phyloP scores from a whole-genome alignment of 2,329 filamentous ascomycete genomes.

The Mycocentrospora acerina region DNA sequence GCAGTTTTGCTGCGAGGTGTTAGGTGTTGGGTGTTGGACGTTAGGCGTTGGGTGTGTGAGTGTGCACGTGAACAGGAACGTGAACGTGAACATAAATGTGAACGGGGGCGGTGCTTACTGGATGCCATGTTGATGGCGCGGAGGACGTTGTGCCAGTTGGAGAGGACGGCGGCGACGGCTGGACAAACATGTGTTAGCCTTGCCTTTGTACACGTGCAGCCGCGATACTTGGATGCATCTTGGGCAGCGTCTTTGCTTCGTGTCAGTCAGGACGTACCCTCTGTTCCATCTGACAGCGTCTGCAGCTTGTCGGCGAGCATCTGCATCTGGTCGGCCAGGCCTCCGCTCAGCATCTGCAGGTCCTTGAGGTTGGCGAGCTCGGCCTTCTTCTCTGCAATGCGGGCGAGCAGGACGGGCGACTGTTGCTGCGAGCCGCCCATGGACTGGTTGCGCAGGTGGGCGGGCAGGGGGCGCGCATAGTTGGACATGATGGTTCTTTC shows the following conservation, averaged over 20 bases:
- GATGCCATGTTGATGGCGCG: slow-evolving; percentile 85
- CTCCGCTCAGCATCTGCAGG: slow-evolving; percentile 75
- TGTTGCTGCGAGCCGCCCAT: slow-evolving; percentile 53
- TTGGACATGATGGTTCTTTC: slow-evolving; percentile 39
- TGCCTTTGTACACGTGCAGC: background rate
- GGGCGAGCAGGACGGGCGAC: slow-evolving; percentile 69
- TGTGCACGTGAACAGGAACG: background rate
- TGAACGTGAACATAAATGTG: too few species aligned
- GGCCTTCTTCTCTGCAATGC: slow-evolving; percentile 82
- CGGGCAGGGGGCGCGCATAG: slow-evolving; percentile 53
- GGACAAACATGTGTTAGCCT: slow-evolving; percentile 23
- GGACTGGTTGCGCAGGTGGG: slow-evolving; percentile 61
- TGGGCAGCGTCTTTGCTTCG: slow-evolving; percentile 10
- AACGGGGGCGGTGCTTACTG: too few species aligned
- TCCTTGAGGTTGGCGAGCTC: slow-evolving; percentile 79
- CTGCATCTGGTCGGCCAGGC: slow-evolving; percentile 80
- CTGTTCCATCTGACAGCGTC: slow-evolving; percentile 78
- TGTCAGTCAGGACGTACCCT: slow-evolving; percentile 59
- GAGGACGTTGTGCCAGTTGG: slow-evolving; percentile 86
- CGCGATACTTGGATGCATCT: background rate
- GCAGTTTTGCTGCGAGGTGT: slow-evolving; percentile 70
- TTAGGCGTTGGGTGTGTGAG: slow-evolving; percentile 12
- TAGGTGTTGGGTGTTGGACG: slow-evolving; percentile 12
- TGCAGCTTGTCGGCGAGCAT: slow-evolving; percentile 74
- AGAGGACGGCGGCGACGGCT: slow-evolving; percentile 82